Evolutionary conservation across 306 rosid genomes (phyloP), one percentile per base, ranked within the genome.

Genomic region (Gastrolobium bilobum): DNA sequence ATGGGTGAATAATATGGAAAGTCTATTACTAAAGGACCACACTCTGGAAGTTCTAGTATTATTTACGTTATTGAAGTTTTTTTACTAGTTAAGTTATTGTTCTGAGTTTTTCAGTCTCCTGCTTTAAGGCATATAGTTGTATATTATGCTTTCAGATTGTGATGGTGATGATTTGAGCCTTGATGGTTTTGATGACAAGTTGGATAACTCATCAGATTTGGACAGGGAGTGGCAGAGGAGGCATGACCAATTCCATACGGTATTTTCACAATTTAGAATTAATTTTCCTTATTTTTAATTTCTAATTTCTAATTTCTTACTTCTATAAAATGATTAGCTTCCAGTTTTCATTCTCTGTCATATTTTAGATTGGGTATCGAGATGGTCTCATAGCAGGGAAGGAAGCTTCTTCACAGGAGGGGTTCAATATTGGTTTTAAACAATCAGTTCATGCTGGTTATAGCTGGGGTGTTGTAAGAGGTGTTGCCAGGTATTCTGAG

Each of bases 361-460:
- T 40, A 4, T 38, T 73, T 71, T 79, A 94, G 99, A 76, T 73
- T 62, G 97, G 97, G 74, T 94, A 94, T 84, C 92, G 95, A 1
- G 97, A 91, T 76, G 99, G 99, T 47, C 53, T 94, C 48, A 70
- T 90, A 10, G 91, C 91, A 0, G 97, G 91, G 73, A 91, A 94
- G 89, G 95, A 91, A 88, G 91, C 91, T 79, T 79, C 97, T 34
- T 84, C 95, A 10, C 99, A 94, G 76, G 93, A 91, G 82, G 99
- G 97, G 14, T 92, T 92, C 68, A 94, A 91, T 81, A 62, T 85
- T 5, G 97, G 99, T 63, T 94, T 91, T 82, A 92, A 88, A 84
- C 83, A 86, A 78, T 91, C 97, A 1, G 91, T 88, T 33, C 72
- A 71, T 60, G 77, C 73, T 38, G 97, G 97, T 68, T 88, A 85